Percentiles rank a stretch among this genome's conserved stretches.
These are phyloP conservation scores for Podospora australis DNA, from an alignment of 495 filamentous ascomycete species.

Conservation along the genomic window DNA sequence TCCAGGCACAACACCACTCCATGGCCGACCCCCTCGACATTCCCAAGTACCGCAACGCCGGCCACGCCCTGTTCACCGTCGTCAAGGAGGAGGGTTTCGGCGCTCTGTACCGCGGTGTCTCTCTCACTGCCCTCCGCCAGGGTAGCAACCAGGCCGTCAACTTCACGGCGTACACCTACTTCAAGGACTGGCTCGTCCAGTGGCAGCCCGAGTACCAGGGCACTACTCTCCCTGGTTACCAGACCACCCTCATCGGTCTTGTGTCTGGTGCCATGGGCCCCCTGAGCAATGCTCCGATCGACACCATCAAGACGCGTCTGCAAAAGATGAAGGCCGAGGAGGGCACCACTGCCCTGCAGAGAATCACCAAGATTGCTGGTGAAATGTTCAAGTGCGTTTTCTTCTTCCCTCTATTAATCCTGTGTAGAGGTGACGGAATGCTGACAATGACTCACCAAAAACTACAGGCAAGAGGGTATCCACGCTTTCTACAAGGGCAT, in stretches of 20 bases:
- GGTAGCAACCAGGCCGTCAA: constrained; percentile 97
- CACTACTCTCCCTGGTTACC: constrained; percentile 70
- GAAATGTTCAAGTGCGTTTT: constrained; percentile 84
- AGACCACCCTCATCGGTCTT: constrained; percentile 86
- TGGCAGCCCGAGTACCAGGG: constrained; percentile 54
- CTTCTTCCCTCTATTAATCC: background rate
- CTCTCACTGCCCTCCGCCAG: constrained; percentile 86
- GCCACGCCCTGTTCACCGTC: constrained; percentile 90
- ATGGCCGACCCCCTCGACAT: constrained; percentile 88
- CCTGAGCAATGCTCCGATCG: constrained; percentile 92
- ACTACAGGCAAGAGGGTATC: constrained; percentile 66
- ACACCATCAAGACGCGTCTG: constrained; percentile 96
- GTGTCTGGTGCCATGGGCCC: constrained; percentile 93
- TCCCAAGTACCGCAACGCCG: constrained; percentile 95
- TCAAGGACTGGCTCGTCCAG: constrained; percentile 70
- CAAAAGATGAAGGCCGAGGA: constrained; percentile 81
- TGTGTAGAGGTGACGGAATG: no score
- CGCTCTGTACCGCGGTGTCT: constrained; percentile 86
- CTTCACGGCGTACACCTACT: constrained; percentile 95
- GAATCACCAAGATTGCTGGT: constrained; percentile 70
- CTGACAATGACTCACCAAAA: background rate
- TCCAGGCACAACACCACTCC: constrained; percentile 93
- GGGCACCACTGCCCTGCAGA: constrained; percentile 68
- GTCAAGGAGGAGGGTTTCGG: constrained; percentile 83
- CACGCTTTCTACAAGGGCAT: constrained; percentile 99